phyloP scores from a whole-genome alignment of 1,139 yeast species.

The Yamadazyma sp. region DNA sequence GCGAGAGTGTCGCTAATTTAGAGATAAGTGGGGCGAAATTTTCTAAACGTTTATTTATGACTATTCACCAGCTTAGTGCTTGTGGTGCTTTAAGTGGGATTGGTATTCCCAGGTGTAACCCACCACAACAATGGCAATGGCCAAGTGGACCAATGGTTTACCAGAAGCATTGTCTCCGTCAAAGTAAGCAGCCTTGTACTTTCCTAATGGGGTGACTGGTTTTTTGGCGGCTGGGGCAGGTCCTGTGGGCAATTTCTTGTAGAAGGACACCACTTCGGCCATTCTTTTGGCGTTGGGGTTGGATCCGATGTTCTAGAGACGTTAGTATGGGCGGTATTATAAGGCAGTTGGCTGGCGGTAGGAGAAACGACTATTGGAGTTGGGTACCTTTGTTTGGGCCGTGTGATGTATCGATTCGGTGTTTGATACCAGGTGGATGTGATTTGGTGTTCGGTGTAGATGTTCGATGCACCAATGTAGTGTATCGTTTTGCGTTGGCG shows the following conservation, averaged over 20 bases:
- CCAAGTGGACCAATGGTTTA: constrained; percentile 78
- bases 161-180: constrained; percentile 80
- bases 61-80: constrained; percentile 14
- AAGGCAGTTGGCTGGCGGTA: too few species aligned
- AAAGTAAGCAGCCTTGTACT: constrained; percentile 77
- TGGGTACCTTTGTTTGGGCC: neutral
- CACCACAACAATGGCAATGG: constrained; percentile 63
- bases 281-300: constrained; percentile 97
- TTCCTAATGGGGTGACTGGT: constrained; percentile 70
- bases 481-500: too few species aligned
- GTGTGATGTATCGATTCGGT: too few species aligned
- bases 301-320: constrained; percentile 75
- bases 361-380: neutral
- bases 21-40: too few species aligned
- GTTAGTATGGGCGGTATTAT: too few species aligned
- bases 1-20: too few species aligned
- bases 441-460: too few species aligned
- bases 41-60: too few species aligned
- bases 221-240: constrained; percentile 70
- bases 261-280: constrained; percentile 91
- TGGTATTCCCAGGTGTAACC: constrained; percentile 95
- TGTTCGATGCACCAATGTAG: too few species aligned
- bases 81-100: constrained; percentile 68
- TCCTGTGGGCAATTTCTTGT: constrained; percentile 96
- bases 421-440: too few species aligned